phyloP scores from a whole-genome alignment of 305 asterid species.

The Fraxinus baroniana region DNA sequence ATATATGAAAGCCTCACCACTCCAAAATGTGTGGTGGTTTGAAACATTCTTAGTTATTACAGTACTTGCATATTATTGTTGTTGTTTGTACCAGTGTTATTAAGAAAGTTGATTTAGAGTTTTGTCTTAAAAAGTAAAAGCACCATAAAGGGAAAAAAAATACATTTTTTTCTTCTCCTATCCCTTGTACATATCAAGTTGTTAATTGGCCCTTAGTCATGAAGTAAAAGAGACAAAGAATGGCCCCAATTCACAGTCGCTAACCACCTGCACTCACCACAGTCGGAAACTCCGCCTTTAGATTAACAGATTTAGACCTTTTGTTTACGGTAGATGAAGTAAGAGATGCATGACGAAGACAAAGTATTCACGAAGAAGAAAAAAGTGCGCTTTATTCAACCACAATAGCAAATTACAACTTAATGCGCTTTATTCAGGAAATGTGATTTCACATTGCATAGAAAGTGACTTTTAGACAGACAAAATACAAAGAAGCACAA shows the following conservation, averaged over 20 bases:
- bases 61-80: neutral
- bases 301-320: neutral
- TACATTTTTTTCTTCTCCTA: neutral
- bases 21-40: too few species aligned
- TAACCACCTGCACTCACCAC: neutral
- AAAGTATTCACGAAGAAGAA: neutral
- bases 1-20: too few species aligned
- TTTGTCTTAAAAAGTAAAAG: neutral
- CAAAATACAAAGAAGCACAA: neutral
- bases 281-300: neutral
- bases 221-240: neutral
- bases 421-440: neutral
- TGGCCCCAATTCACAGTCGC: neutral
- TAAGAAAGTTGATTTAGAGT: neutral
- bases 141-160: neutral
- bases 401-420: neutral
- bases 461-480: neutral
- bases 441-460: neutral
- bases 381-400: neutral
- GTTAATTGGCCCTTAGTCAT: neutral
- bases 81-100: neutral
- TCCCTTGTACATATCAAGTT: neutral
- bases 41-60: neutral
- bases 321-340: neutral
- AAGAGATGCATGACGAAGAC: neutral